phyloP scores from a whole-genome alignment of 768 basidiomycete genomes.

The Termitomyces sp. region DNA sequence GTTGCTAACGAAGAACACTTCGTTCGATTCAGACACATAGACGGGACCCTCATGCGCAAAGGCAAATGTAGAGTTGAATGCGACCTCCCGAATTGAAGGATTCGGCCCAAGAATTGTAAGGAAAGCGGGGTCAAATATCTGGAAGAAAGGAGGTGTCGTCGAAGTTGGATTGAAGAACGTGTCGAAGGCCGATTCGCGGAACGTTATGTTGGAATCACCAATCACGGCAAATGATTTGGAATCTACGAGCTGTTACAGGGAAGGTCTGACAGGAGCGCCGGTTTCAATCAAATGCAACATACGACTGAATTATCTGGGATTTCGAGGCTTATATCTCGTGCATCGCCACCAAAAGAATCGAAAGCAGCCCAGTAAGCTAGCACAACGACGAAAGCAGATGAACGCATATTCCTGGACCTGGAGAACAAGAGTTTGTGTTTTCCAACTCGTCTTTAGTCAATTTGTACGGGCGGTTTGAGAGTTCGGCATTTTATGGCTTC shows the following conservation, averaged over 20 bases:
- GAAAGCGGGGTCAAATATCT: constrained; percentile 46
- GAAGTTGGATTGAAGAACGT: constrained; percentile 59
- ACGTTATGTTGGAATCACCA: constrained; percentile 31
- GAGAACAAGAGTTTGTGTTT: background rate
- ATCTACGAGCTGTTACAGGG: constrained; percentile 38
- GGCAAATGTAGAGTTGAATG: constrained; percentile 54
- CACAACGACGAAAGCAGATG: background rate
- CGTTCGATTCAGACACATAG: constrained; percentile 60
- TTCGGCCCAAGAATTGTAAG: constrained; percentile 50
- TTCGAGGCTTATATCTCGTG: background rate
- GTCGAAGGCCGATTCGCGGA: constrained; percentile 31
- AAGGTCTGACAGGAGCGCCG: background rate
- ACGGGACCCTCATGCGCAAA: constrained; percentile 80
- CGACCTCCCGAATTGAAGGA: constrained; percentile 56
- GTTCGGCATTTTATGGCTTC: no score
- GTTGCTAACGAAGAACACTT: constrained; percentile 69
- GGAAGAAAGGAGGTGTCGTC: constrained; percentile 52
- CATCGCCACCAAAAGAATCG: background rate
- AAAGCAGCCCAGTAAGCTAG: background rate
- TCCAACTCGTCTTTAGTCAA: background rate
- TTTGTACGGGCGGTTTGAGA: background rate
- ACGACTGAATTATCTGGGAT: constrained; percentile 28
- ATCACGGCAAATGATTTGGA: constrained; percentile 49
- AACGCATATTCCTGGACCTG: background rate
- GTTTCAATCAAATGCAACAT: constrained; percentile 6